Conservation (phyloP, 352 stramenopile species). For the Globisporangium echinulatum region DNA sequence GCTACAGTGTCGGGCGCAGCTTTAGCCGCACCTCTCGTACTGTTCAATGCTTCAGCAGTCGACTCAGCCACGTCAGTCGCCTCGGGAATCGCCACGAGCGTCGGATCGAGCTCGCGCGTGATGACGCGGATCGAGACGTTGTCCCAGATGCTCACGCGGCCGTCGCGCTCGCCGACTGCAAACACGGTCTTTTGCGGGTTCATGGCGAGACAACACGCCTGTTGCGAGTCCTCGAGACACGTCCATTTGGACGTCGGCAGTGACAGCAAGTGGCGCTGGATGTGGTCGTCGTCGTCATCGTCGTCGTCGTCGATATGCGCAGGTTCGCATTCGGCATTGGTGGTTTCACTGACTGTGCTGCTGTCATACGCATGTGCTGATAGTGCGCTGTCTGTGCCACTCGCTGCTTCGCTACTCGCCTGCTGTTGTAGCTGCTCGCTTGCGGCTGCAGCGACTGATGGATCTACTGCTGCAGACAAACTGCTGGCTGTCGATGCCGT, state of each 20-base stretch:
- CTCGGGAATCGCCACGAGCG: constrained; percentile 40
- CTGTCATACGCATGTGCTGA: neutral
- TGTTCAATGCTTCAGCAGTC: too few species aligned
- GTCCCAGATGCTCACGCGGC: constrained; percentile 79
- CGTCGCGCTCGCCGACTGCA: constrained; percentile 72
- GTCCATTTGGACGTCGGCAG: constrained; percentile 38
- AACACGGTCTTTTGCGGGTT: constrained; percentile 60
- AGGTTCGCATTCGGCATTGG: neutral
- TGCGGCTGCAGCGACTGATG: too few species aligned
- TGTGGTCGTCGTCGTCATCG: constrained; percentile 37
- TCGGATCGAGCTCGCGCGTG: constrained; percentile 72
- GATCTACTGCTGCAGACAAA: too few species aligned
- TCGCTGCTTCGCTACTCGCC: neutral
- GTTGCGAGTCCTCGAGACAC: constrained; percentile 69
- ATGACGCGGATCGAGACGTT: constrained; percentile 75
- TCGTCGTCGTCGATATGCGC: constrained; percentile 17
- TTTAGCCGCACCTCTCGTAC: neutral
- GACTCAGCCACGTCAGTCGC: too few species aligned
- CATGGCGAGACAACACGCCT: constrained; percentile 62
- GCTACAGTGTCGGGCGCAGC: constrained; percentile 1
- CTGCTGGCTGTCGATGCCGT: neutral
- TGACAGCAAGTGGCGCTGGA: constrained; percentile 61
- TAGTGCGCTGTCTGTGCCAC: too few species aligned
- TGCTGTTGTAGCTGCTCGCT: neutral
- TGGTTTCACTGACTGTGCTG: neutral